Evolutionary conservation across 2,329 filamentous ascomycete genomes (phyloP), one percentile per base, ranked within the genome.

Genomic region (Penicillium brevicompactum): DNA sequence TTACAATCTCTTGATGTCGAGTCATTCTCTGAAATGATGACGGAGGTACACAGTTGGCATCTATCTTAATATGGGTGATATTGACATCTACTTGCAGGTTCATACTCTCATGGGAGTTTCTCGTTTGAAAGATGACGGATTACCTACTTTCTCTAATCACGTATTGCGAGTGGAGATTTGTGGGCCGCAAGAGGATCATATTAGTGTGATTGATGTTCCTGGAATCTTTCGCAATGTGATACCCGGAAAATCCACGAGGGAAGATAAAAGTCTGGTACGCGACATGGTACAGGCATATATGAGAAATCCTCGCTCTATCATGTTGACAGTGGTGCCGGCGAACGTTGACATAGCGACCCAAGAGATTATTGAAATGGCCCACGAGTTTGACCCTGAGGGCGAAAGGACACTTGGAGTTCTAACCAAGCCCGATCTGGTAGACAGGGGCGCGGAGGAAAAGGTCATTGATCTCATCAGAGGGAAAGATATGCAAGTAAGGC

Each of bases 361-460:
- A 47, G 73, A 77, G 31, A 80, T 82, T 34, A 63, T 81, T 1
- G 65, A 74, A 22, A 62, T 76, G 32, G 76, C 78, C 0, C 63
- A 67, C 18, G 61, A 72, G n/a, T 56, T 64, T 24, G 78, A 81
- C 58, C 58, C 55, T 0, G 54, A 61, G 3, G 74, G 77, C 0
- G 56, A 63, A 22, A 66, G 78, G 37, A 81, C 78, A 0, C 51
- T 81, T 0, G 76, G 76, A 1, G 69, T 82, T 3, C 71, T 87
- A 0, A 88, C 84, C 0, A 88, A 87, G 60, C 80, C 83, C 0
- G 86, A 89, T 53, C 70, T 86, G 0, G 78, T 80, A 6, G 68
- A 74, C 43, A 55, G 61, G 30, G 71, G 72, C 0, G 64, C 65
- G 1, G 68, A 73, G 45, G 22, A 54, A 1, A 60, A 53, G 5